These are phyloP conservation scores for Biscutella laevigata DNA, from an alignment of 441 rosid species.

Conservation along the genomic window DNA sequence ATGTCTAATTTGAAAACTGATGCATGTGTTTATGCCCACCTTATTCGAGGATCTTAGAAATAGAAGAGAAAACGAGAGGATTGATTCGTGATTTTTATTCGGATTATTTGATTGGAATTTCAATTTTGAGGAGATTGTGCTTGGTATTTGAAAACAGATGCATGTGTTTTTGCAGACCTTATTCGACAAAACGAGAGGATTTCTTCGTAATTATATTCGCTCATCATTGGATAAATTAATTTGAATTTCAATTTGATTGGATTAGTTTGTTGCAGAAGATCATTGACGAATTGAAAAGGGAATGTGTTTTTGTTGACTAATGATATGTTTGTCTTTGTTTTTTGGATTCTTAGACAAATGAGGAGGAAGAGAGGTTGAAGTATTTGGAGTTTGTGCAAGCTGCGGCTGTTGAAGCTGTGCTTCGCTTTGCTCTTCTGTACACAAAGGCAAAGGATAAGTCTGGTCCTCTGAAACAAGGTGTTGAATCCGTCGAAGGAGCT, in stretches of 20 bases:
- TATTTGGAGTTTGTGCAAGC: conserved; percentile 80
- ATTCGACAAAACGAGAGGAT: no score
- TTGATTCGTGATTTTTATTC: no score
- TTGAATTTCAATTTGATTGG: no score
- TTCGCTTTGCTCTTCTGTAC: conserved; percentile 52
- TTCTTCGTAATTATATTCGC: no score
- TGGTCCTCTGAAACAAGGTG: conserved; percentile 77
- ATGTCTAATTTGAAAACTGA: background rate
- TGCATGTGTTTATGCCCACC: background rate
- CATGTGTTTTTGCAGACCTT: no score
- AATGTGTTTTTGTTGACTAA: no score
- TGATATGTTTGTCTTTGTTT: no score
- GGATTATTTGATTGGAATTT: background rate
- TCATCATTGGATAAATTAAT: no score
- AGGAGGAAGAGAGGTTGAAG: conserved; percentile 61
- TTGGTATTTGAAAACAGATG: no score
- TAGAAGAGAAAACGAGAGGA: background rate
- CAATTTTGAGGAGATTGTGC: no score
- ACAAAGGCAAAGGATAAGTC: conserved; percentile 71
- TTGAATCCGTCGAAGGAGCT: conserved; percentile 82
- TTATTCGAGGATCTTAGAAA: no score
- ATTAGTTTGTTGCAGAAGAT: no score
- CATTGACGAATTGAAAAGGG: background rate
- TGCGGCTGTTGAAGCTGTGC: conserved; percentile 50
- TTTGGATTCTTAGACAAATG: conserved; percentile 24